These are phyloP conservation scores for Magnolia changhungtana DNA, from an alignment of 164 flowering plant species.

Conservation along the genomic window DNA sequence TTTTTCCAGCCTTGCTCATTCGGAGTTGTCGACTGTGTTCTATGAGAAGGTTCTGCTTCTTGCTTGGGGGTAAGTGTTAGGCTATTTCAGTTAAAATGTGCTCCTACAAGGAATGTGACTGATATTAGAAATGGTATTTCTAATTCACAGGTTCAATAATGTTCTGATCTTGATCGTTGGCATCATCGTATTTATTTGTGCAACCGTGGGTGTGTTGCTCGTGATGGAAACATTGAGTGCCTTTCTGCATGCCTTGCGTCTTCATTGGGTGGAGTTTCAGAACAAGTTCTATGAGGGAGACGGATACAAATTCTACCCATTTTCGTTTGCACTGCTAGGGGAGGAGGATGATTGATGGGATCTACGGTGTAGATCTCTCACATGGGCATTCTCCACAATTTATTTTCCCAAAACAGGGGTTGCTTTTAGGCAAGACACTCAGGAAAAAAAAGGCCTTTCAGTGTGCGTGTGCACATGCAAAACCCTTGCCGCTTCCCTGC, in stretches of 20 bases:
- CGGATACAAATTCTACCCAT: slow-evolving; percentile 88
- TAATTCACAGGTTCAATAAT: slow-evolving; percentile 70
- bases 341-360: slow-evolving; percentile 65
- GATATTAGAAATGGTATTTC: not conserved
- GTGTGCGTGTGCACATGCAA: not conserved
- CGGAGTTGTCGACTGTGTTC: slow-evolving; percentile 88
- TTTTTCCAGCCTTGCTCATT: slow-evolving; percentile 83
- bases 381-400: not conserved
- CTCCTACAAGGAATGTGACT: not conserved
- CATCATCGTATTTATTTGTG: slow-evolving; percentile 70
- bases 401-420: not conserved
- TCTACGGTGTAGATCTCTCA: not conserved
- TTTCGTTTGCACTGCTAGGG: slow-evolving; percentile 46
- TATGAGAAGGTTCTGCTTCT: slow-evolving; percentile 91
- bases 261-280: slow-evolving; percentile 99
- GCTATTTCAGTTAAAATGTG: not conserved
- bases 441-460: not conserved
- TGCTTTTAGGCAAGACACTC: not conserved
- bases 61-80: slow-evolving; percentile 78
- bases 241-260: slow-evolving; percentile 90
- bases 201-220: slow-evolving; percentile 89
- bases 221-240: slow-evolving; percentile 99
- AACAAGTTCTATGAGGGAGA: slow-evolving; percentile 98
- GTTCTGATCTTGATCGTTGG: slow-evolving; percentile 67
- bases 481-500: not conserved